Evolutionary conservation across 2,329 filamentous ascomycete species (phyloP).

Genomic region (Colletotrichum sp.): DNA sequence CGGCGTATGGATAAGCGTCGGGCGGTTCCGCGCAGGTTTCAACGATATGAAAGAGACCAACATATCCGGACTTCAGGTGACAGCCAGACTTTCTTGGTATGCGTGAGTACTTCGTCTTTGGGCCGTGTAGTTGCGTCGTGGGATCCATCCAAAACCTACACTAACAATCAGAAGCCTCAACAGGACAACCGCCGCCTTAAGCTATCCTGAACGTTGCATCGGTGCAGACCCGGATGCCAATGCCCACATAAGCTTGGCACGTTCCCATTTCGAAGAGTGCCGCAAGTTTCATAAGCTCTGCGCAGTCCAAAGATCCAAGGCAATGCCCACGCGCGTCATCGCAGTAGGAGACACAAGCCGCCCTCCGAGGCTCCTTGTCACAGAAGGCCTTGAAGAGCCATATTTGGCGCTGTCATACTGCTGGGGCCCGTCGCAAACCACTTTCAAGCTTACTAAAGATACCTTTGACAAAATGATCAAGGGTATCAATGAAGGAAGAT

Average conservation of each 20-base stretch:
- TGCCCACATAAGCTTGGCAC: neutral
- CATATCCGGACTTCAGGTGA: neutral
- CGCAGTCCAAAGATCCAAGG: neutral
- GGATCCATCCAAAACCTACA: neutral
- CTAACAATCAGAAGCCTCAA: neutral
- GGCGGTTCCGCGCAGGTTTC: neutral
- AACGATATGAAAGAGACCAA: neutral
- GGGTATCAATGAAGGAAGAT: neutral
- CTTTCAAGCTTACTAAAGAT: neutral
- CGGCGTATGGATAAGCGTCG: neutral
- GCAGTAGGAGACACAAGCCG: neutral
- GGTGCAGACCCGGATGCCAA: neutral
- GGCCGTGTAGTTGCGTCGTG: neutral
- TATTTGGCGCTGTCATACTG: slow-evolving; percentile 3
- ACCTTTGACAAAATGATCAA: neutral
- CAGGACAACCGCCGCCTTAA: neutral
- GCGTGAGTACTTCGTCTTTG: neutral
- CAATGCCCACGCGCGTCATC: neutral
- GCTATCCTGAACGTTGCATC: neutral
- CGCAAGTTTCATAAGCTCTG: neutral
- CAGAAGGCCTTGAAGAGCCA: neutral
- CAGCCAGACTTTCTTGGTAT: neutral
- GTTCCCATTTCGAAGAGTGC: neutral
- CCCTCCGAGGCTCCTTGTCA: neutral
- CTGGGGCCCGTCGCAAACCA: neutral